Evolutionary conservation across 108 stramenopile species (phyloP), one percentile per base, ranked within the genome.

Genomic region (Pseudonitzschia multiseries): DNA sequence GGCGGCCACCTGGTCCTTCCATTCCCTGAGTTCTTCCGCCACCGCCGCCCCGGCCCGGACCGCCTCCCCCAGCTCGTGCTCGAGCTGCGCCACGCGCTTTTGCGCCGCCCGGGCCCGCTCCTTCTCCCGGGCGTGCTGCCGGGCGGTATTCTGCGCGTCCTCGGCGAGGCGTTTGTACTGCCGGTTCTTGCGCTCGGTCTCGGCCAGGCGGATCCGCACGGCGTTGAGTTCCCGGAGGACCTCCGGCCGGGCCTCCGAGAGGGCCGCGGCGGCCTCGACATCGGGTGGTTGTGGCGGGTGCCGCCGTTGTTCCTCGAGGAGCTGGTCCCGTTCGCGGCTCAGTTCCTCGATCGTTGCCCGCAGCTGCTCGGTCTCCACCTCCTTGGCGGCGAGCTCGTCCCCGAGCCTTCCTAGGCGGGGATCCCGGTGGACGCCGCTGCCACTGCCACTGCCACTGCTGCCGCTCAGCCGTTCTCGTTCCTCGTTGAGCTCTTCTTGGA

Each of bases 181-280:
- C 31, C 94, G 87, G 75, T 85, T 81, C 52, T 78, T 73, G 57
- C 94, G 87, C 70, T 95, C 92, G 48, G 81, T 51, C 40, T 95
- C 92, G 43, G 91, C 87, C 41, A 91, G 46, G 63, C 77, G 65
- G 66, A 92, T 86, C 24, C 92, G 87, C 21, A 79, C 68, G 20
- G 36, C 36, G 42, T 80, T 84, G 28, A 86, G 71, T 59, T 89
- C 85, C 66, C 61, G 52, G 57, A 84, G 29, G 21, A 84, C 69
- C 15, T 71, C 75, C 5, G 83, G 72, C 0, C 81, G 82, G 14
- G 82, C 83, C 22, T 73, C 71, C 4, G 76, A 77, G 9, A 48
- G 21, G 15, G 68, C 29, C 4, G 4, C 46, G 17, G 46, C 18
- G 2, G 14, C 40, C 26, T 2, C 43, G 8, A 13, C 26, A 4